Conservation (phyloP, 2,329 filamentous ascomycete genomes). For the Cercospora beticola region DNA sequence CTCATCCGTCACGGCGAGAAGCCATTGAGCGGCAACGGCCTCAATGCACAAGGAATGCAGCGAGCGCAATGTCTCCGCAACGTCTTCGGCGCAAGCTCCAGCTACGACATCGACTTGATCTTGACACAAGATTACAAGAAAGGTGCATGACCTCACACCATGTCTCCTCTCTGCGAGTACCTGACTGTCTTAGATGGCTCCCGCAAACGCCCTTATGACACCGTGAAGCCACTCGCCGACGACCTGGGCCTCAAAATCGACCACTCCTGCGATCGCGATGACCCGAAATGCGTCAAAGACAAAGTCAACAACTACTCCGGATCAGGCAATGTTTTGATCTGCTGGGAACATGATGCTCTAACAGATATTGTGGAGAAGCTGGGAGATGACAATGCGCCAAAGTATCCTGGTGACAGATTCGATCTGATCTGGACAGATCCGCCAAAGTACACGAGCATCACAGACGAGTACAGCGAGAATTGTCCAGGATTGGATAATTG, state of each 20-base stretch:
- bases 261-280: slow-evolving; percentile 57
- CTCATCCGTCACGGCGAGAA: slow-evolving; percentile 66
- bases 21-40: slow-evolving; percentile 51
- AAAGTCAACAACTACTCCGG: slow-evolving; percentile 44
- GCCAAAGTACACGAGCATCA: slow-evolving; percentile 51
- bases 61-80: slow-evolving; percentile 60
- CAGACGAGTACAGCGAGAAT: slow-evolving; percentile 49
- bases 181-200: no score
- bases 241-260: slow-evolving; percentile 59
- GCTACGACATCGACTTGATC: slow-evolving; percentile 59
- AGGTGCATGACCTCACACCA: slow-evolving; percentile 32
- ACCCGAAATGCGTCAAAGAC: slow-evolving; percentile 55
- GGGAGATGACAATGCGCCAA: slow-evolving; percentile 51
- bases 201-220: slow-evolving; percentile 56
- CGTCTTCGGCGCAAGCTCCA: slow-evolving; percentile 55
- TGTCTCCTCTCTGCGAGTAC: no score
- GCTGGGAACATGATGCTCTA: slow-evolving; percentile 60
- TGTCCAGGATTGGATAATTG: slow-evolving; percentile 55
- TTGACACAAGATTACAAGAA: slow-evolving; percentile 57
- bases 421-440: slow-evolving; percentile 61
- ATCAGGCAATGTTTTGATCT: slow-evolving; percentile 59
- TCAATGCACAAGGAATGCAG: slow-evolving; percentile 53
- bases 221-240: slow-evolving; percentile 56
- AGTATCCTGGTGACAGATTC: slow-evolving; percentile 51
- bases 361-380: slow-evolving; percentile 54